Evolutionary conservation across 1,139 yeast species (phyloP).

Genomic region (Suzukiozyma palmioleophila): DNA sequence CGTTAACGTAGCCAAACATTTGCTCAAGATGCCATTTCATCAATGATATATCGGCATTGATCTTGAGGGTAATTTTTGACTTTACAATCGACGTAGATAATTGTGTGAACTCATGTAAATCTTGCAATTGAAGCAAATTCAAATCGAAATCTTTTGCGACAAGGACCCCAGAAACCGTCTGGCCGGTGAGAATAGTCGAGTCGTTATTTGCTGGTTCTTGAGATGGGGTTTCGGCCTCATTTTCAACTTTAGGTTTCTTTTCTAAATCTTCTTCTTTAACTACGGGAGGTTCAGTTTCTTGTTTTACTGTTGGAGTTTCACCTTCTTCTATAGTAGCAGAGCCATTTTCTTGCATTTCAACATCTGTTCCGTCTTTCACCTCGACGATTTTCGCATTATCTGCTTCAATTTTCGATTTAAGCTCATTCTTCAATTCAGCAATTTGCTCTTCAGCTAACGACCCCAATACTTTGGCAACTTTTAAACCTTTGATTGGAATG

Average conservation of each 20-base stretch:
- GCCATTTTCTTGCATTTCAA: constrained; percentile 7
- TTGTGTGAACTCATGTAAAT: constrained; percentile 84
- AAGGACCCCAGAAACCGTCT: constrained; percentile 75
- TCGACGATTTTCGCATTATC: constrained; percentile 17
- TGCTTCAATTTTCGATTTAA: constrained; percentile 17
- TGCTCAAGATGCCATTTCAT: constrained; percentile 88
- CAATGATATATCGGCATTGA: constrained; percentile 76
- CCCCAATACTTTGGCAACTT: constrained; percentile 84
- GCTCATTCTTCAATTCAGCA: constrained; percentile 26
- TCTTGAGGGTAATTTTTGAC: constrained; percentile 73
- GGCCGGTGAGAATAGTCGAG: constrained; percentile 25
- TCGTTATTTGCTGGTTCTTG: constrained; percentile 9
- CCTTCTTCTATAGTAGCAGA: constrained; percentile 5
- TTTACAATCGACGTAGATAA: constrained; percentile 80
- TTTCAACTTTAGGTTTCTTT: constrained; percentile 6
- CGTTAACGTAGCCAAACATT: constrained; percentile 86
- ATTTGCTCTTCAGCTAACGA: constrained; percentile 57
- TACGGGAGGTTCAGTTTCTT: constrained; percentile 12
- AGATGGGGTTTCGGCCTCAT: constrained; percentile 4
- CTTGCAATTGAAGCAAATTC: constrained; percentile 75
- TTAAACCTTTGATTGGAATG: constrained; percentile 76
- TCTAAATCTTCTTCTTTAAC: constrained; percentile 12
- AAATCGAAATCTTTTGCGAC: constrained; percentile 90
- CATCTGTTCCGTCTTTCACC: constrained; percentile 10
- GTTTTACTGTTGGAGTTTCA: constrained; percentile 14